These are phyloP conservation scores for Trematosphaeria pertusa DNA, from an alignment of 2,329 filamentous ascomycete genomes.

Conservation along the genomic window DNA sequence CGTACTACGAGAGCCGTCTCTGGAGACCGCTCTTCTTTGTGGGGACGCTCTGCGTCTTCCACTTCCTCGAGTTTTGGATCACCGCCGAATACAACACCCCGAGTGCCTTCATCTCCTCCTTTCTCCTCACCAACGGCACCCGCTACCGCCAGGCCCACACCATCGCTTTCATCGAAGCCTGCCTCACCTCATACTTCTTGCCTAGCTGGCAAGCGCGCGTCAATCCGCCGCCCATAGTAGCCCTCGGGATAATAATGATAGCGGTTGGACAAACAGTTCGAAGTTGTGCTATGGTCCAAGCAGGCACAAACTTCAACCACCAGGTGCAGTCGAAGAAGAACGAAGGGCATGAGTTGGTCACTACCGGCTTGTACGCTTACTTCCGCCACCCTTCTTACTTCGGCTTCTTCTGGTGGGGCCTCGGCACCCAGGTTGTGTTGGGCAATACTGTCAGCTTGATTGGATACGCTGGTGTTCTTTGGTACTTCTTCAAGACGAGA, in stretches of 20 bases:
- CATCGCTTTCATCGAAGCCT: conserved; percentile 75
- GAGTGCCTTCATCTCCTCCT: conserved; percentile 74
- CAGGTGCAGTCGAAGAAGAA: conserved; percentile 74
- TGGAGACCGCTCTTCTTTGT: conserved; percentile 72
- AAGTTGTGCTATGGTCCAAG: conserved; percentile 86
- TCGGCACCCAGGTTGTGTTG: conserved; percentile 91
- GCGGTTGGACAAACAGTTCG: conserved; percentile 76
- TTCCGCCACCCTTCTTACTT: conserved; percentile 93
- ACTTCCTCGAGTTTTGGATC: conserved; percentile 95
- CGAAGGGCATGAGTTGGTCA: conserved; percentile 81
- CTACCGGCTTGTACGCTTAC: conserved; percentile 75
- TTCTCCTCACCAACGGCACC: conserved; percentile 85
- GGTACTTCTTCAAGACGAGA: conserved; percentile 80
- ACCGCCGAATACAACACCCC: conserved; percentile 85
- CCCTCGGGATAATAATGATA: conserved; percentile 69
- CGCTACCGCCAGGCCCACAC: conserved; percentile 85
- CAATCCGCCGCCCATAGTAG: conserved; percentile 46
- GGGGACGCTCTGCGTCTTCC: conserved; percentile 76
- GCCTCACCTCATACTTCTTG: conserved; percentile 65
- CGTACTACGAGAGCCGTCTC: conserved; percentile 48
- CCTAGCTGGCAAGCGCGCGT: conserved; percentile 56
- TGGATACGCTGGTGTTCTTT: conserved; percentile 77
- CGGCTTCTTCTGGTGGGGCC: conserved; percentile 97
- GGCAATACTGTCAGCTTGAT: conserved; percentile 83
- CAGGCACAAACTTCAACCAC: conserved; percentile 89